Evolutionary conservation across 2,329 filamentous ascomycete species (phyloP), one percentile per base, ranked within the genome.

Genomic region (Biscogniauxia mediterranea): DNA sequence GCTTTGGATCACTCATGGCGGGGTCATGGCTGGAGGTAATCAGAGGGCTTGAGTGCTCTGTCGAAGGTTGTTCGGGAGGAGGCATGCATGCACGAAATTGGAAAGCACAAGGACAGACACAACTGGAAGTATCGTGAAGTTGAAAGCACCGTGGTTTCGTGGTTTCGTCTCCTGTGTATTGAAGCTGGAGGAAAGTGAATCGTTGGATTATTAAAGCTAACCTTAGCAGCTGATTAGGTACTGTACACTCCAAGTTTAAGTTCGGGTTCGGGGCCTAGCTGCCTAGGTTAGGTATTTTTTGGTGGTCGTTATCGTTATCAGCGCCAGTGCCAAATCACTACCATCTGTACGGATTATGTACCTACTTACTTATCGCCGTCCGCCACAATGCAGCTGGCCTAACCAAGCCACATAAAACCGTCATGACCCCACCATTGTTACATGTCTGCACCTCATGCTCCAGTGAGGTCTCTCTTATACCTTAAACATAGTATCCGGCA

Each of bases 1-100:
- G 63, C 65, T 71, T 70, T 57, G 61, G 65, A 62, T 65, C 57
- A 58, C 67, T 72, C 71, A 73, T 73, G 68, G 69, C 64, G 68
- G 69, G 64, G 67, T 71, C 71, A 73, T 73, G 67, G 61, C 69
- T 62, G 65, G 64, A 66, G 46, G 64, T 54, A 15, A 61, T 60
- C 59, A 61, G 63, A 64, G 60, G 66, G 60, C 60, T 68, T 64
- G 64, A 57, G 56, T 63, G 64, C 56, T 68, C 57, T 61, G 59
- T 56, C 58, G 58, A 54, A 57, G 56, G 64, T 52, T 66, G 67
- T 64, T 70, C 66, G 62, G 66, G 67, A 69, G 69, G 68, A 72
- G 70, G 67, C 71, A 71, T 71, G 58, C 71, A 72, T 46, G 38
- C 15, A 46, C 57, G 62, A 67, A 64, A 67, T 52, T 38, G 58